Conservation (phyloP, 345 rosid genomes). For the Eutrema yunnanense region DNA sequence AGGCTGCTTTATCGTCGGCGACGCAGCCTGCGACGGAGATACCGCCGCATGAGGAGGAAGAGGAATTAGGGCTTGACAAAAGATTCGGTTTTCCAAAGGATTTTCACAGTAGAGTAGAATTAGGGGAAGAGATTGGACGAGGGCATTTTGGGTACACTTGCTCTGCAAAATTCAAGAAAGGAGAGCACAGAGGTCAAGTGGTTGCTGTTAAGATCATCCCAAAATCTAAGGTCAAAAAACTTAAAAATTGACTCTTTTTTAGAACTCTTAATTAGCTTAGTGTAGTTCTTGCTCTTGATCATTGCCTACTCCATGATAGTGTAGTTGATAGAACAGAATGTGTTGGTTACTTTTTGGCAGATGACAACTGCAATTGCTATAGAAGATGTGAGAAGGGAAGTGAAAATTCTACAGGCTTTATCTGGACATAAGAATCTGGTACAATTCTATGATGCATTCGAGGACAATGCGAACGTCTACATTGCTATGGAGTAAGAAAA, state of each 20-base stretch:
- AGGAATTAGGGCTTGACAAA: conserved; percentile 61
- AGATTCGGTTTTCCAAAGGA: conserved; percentile 86
- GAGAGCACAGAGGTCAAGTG: conserved; percentile 69
- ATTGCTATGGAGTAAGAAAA: conserved; percentile 86
- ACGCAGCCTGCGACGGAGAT: conserved; percentile 21
- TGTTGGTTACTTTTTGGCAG: conserved; percentile 34
- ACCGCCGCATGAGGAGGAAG: conserved; percentile 39
- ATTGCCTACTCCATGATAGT: background rate
- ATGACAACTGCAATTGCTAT: conserved; percentile 95
- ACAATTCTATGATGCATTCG: conserved; percentile 82
- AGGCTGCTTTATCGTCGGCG: conserved; percentile 25
- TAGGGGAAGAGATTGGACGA: conserved; percentile 86
- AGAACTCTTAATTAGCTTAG: background rate
- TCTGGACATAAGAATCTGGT: conserved; percentile 86
- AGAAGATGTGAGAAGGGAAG: conserved; percentile 98
- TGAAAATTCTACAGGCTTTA: conserved; percentile 76
- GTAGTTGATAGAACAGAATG: background rate
- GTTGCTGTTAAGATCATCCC: conserved; percentile 94
- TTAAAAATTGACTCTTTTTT: background rate
- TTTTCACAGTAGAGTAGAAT: conserved; percentile 54
- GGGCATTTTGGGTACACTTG: conserved; percentile 99
- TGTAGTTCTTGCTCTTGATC: background rate
- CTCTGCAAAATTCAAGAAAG: conserved; percentile 83
- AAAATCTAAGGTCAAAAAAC: conserved; percentile 61
- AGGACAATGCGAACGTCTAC: conserved; percentile 79